Percentiles rank a stretch among this genome's conserved stretches.
Evolutionary conservation across 1,284 basidiomycete species (phyloP).

Genomic region (Puccinia novopanici): DNA sequence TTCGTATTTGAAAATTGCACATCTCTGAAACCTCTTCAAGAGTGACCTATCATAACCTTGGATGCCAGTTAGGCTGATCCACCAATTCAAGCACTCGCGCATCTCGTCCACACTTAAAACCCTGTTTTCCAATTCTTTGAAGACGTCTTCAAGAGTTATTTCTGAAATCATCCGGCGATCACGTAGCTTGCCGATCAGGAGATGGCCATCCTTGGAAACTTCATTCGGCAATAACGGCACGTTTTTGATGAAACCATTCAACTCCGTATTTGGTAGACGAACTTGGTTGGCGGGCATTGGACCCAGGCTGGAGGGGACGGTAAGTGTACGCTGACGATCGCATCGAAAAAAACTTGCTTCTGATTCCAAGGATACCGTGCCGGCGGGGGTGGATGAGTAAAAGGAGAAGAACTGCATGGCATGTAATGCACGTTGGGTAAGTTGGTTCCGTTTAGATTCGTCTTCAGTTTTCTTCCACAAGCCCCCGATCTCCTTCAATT

Average conservation of each 20-base stretch:
- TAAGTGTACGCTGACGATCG: conserved; percentile 63
- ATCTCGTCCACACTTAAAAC: conserved; percentile 77
- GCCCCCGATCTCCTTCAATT: conserved; percentile 64
- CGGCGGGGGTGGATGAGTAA: conserved; percentile 79
- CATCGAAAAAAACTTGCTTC: conserved; percentile 81
- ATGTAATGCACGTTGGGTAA: conserved; percentile 74
- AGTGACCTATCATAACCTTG: conserved; percentile 63
- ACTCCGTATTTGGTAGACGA: conserved; percentile 74
- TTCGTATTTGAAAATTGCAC: conserved; percentile 67
- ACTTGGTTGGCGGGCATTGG: conserved; percentile 72
- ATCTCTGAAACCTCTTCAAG: conserved; percentile 57
- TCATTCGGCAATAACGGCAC: conserved; percentile 74
- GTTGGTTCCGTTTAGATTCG: conserved; percentile 60
- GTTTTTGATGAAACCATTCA: conserved; percentile 76
- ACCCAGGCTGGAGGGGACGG: conserved; percentile 78
- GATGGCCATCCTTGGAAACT: conserved; percentile 68
- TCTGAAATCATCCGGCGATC: conserved; percentile 72
- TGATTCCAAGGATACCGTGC: conserved; percentile 75
- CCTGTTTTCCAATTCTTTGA: conserved; percentile 73
- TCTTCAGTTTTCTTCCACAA: conserved; percentile 58
- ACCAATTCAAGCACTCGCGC: conserved; percentile 84
- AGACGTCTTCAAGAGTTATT: conserved; percentile 80
- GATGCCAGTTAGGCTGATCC: conserved; percentile 68
- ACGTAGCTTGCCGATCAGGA: conserved; percentile 71
- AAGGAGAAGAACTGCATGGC: conserved; percentile 87